Conservation (phyloP, 345 rosid species). For the Eutrema heterophyllum region DNA sequence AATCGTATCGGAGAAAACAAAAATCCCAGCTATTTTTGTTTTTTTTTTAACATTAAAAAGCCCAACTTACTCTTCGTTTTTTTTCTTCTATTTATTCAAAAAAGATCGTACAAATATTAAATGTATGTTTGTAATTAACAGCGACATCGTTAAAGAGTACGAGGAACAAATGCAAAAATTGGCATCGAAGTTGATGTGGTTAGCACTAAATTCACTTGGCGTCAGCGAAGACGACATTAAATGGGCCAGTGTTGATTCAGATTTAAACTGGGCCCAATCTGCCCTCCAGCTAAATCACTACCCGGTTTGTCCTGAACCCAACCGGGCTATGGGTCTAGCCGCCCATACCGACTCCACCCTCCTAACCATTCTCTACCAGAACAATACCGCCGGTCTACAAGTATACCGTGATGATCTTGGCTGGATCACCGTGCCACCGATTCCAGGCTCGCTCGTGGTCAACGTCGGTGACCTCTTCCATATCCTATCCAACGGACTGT, state of each 20-base stretch:
- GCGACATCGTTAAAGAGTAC: slow-evolving; percentile 61
- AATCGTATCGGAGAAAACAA: slow-evolving; percentile 27
- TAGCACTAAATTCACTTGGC: slow-evolving; percentile 43
- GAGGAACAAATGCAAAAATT: slow-evolving; percentile 60
- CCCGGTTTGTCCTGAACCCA: slow-evolving; percentile 75
- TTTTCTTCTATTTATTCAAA: background rate
- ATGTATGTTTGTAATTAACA: slow-evolving; percentile 14
- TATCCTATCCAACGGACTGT: slow-evolving; percentile 57
- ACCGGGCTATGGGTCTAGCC: slow-evolving; percentile 73
- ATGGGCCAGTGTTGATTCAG: slow-evolving; percentile 31
- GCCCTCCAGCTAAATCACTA: slow-evolving; percentile 77
- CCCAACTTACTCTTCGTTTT: slow-evolving; percentile 13
- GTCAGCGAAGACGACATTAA: slow-evolving; percentile 32
- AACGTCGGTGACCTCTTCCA: slow-evolving; percentile 85
- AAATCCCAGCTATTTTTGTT: background rate
- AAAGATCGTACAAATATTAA: background rate
- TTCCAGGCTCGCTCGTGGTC: slow-evolving; percentile 58
- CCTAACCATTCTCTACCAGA: slow-evolving; percentile 67
- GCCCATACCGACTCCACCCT: slow-evolving; percentile 83
- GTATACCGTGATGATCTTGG: slow-evolving; percentile 49
- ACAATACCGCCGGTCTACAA: slow-evolving; percentile 50
- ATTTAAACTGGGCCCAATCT: slow-evolving; percentile 29
- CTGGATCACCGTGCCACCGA: slow-evolving; percentile 62
- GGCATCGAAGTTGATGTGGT: slow-evolving; percentile 41
- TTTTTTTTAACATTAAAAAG: background rate